phyloP scores from a whole-genome alignment of 441 rosid genomes.

The Populus tomentosa region DNA sequence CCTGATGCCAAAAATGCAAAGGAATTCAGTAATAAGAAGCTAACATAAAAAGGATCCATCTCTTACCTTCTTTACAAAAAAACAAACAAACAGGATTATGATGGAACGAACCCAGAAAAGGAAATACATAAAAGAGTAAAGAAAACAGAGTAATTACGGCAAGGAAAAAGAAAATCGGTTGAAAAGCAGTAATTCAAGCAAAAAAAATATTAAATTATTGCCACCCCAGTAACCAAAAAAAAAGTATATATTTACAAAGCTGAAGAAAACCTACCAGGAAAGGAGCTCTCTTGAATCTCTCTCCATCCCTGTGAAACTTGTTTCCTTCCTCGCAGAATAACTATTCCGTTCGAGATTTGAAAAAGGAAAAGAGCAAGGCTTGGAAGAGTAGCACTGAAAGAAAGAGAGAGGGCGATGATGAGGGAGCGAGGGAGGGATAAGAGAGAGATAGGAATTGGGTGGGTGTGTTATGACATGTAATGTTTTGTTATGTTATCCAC shows the following conservation, averaged over 20 bases:
- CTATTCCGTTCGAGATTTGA: background rate
- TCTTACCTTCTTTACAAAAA: background rate
- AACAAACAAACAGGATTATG: background rate
- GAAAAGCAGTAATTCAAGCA: background rate
- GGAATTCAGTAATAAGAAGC: background rate
- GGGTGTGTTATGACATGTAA: conserved; percentile 16
- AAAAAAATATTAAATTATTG: background rate
- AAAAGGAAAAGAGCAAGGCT: background rate
- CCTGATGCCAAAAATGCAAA: background rate
- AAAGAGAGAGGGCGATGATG: background rate
- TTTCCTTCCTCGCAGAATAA: no score
- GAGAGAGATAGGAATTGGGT: conserved; percentile 45
- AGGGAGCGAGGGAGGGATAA: background rate
- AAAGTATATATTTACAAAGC: background rate
- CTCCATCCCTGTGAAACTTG: background rate
- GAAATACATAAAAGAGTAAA: background rate
- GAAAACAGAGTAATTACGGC: background rate
- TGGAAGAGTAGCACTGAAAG: background rate
- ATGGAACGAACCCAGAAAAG: background rate
- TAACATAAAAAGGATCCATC: background rate
- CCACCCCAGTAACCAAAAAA: background rate
- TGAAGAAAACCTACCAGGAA: background rate
- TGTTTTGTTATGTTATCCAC: no score
- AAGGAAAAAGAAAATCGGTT: background rate
- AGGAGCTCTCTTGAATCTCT: background rate